Percentiles rank a stretch among this genome's conserved stretches.
Conservation (phyloP, 2,329 filamentous ascomycete species). For the Domatiomyces globalis region DNA sequence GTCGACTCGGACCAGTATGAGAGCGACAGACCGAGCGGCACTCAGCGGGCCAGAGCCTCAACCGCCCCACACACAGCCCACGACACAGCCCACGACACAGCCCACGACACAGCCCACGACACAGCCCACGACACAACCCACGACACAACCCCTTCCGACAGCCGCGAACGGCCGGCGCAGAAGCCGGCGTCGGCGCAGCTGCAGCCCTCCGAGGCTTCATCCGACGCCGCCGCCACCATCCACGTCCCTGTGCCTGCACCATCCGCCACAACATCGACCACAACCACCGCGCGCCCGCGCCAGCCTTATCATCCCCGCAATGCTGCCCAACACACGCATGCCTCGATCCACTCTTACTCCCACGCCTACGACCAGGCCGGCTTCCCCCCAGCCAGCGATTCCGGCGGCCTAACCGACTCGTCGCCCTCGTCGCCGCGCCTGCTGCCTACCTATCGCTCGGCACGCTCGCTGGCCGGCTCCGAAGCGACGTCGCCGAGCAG, state of each 20-base stretch:
- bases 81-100: background rate
- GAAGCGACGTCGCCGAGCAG: slow-evolving; percentile 38
- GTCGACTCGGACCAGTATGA: slow-evolving; percentile 30
- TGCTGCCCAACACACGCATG: slow-evolving; percentile 6
- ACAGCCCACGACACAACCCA: background rate
- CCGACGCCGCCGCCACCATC: background rate
- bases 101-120: too few species aligned
- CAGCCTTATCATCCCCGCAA: slow-evolving; percentile 7
- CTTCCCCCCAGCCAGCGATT: slow-evolving; percentile 20
- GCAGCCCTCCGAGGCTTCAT: background rate
- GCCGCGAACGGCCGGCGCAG: background rate
- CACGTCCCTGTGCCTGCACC: background rate
- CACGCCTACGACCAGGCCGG: slow-evolving; percentile 19
- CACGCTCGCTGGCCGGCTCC: slow-evolving; percentile 30
- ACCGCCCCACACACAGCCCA: background rate
- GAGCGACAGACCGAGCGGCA: background rate
- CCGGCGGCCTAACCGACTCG: slow-evolving; percentile 21
- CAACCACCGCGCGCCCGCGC: background rate
- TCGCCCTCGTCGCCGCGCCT: slow-evolving; percentile 34
- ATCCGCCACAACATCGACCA: background rate
- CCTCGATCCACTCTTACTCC: background rate
- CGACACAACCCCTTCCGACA: background rate
- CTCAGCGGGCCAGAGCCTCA: background rate
- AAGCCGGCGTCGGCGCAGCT: background rate
- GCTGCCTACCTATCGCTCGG: slow-evolving; percentile 32